A percentile compares a stretch with the other conserved stretches of the same genome.
Evolutionary conservation across 441 rosid species (phyloP).

Genomic region (Adansonia rubrostipa): DNA sequence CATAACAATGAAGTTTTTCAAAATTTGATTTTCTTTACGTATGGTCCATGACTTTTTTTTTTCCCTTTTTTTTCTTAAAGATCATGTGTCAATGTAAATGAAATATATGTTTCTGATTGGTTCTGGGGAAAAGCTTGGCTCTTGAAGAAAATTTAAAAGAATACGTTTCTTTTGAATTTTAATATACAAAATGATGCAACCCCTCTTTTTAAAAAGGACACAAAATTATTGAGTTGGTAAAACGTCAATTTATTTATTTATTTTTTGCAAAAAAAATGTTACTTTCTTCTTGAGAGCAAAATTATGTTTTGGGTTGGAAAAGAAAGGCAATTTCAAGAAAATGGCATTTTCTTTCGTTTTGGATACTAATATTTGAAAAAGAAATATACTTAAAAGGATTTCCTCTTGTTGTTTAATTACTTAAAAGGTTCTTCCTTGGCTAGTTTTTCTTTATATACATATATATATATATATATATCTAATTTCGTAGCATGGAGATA

Average conservation of each 20-base stretch:
- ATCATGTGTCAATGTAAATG: background rate
- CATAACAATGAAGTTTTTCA: too few species aligned
- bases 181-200: background rate
- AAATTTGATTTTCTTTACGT: background rate
- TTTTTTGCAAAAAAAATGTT: background rate
- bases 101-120: background rate
- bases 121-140: background rate
- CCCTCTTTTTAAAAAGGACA: background rate
- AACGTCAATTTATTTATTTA: background rate
- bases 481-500: too few species aligned
- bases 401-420: too few species aligned
- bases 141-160: background rate
- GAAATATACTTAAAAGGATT: too few species aligned
- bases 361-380: too few species aligned
- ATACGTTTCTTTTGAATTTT: background rate
- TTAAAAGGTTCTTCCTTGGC: too few species aligned
- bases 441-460: too few species aligned
- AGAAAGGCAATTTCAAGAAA: too few species aligned
- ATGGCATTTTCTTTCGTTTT: too few species aligned
- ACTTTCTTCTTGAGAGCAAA: background rate
- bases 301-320: too few species aligned
- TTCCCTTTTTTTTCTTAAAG: too few species aligned
- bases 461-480: too few species aligned
- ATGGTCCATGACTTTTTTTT: background rate
- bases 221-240: background rate